Evolutionary conservation across 2,329 filamentous ascomycete species (phyloP).

Genomic region (Colletotrichum brevisporum): DNA sequence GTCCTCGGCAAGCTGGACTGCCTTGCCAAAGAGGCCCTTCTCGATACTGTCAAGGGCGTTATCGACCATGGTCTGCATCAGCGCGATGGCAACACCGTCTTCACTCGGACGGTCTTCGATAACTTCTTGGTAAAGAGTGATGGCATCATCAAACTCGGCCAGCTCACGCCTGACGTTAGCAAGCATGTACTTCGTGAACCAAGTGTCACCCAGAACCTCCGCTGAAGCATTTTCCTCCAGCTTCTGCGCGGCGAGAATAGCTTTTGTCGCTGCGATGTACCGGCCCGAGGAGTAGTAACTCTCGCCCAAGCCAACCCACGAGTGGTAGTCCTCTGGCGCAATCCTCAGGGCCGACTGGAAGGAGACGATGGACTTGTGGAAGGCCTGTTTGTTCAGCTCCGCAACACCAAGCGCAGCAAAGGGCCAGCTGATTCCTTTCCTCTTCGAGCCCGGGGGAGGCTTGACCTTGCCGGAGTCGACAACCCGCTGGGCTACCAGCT

Average conservation of each 20-base stretch:
- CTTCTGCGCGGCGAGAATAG: slow-evolving; percentile 86
- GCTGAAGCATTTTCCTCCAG: slow-evolving; percentile 71
- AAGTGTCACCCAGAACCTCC: slow-evolving; percentile 73
- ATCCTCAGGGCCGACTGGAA: slow-evolving; percentile 92
- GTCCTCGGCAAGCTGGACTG: slow-evolving; percentile 77
- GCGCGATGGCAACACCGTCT: slow-evolving; percentile 87
- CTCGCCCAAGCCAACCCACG: slow-evolving; percentile 96
- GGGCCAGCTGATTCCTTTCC: slow-evolving; percentile 95
- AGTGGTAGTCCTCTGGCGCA: slow-evolving; percentile 89
- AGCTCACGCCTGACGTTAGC: slow-evolving; percentile 94
- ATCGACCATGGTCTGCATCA: slow-evolving; percentile 91
- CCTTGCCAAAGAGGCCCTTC: slow-evolving; percentile 88
- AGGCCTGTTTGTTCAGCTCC: slow-evolving; percentile 94
- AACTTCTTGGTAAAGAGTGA: slow-evolving; percentile 81
- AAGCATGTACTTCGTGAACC: slow-evolving; percentile 98
- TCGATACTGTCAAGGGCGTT: slow-evolving; percentile 83
- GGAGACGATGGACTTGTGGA: slow-evolving; percentile 87
- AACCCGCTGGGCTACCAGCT: slow-evolving; percentile 90
- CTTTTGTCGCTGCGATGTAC: slow-evolving; percentile 93
- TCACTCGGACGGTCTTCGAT: slow-evolving; percentile 78
- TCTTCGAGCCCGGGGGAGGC: slow-evolving; percentile 91
- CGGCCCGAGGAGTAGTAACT: slow-evolving; percentile 95
- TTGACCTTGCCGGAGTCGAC: slow-evolving; percentile 95
- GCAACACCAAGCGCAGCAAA: slow-evolving; percentile 94
- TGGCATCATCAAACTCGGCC: slow-evolving; percentile 89